Conservation (phyloP, 208 protist genomes). For the Novymonas esmeraldas region DNA sequence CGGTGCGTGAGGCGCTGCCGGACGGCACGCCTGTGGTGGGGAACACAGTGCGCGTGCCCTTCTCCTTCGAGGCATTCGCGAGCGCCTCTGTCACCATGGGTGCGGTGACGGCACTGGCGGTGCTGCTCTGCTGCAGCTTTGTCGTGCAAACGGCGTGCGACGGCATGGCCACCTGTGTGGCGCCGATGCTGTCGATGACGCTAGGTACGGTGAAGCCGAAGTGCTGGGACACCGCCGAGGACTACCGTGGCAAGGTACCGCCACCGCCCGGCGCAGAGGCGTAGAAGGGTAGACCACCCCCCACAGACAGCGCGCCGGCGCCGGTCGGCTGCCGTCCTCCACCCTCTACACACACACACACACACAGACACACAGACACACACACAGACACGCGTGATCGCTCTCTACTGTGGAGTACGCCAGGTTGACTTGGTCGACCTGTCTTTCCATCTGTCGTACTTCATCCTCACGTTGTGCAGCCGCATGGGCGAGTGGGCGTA, state of each 20-base stretch:
- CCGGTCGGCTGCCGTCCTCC: background rate
- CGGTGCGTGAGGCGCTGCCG: slow-evolving; percentile 1
- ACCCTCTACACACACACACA: too few relatives aligned
- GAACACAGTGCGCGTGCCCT: slow-evolving; percentile 15
- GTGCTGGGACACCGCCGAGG: slow-evolving; percentile 54
- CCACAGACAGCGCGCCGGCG: background rate
- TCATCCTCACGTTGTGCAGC: too few relatives aligned
- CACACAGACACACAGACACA: background rate
- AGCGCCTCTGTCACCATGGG: slow-evolving; percentile 33
- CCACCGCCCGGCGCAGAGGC: background rate
- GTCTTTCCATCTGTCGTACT: too few relatives aligned
- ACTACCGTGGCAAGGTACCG: slow-evolving; percentile 49
- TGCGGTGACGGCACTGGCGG: slow-evolving; percentile 21
- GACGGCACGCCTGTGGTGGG: background rate
- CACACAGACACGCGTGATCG: background rate
- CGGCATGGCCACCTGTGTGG: slow-evolving; percentile 22
- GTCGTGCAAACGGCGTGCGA: slow-evolving; percentile 14
- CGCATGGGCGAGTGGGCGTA: too few relatives aligned
- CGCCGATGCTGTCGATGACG: slow-evolving; percentile 44
- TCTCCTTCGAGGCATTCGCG: slow-evolving; percentile 33
- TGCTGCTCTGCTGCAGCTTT: slow-evolving; percentile 34
- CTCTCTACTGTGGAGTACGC: background rate
- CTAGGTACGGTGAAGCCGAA: slow-evolving; percentile 36
- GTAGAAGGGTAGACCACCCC: background rate
- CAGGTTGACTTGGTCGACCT: too few relatives aligned